Evolutionary conservation across 306 rosid species (phyloP), one percentile per base, ranked within the genome.

Genomic region (Canavalia gladiata): DNA sequence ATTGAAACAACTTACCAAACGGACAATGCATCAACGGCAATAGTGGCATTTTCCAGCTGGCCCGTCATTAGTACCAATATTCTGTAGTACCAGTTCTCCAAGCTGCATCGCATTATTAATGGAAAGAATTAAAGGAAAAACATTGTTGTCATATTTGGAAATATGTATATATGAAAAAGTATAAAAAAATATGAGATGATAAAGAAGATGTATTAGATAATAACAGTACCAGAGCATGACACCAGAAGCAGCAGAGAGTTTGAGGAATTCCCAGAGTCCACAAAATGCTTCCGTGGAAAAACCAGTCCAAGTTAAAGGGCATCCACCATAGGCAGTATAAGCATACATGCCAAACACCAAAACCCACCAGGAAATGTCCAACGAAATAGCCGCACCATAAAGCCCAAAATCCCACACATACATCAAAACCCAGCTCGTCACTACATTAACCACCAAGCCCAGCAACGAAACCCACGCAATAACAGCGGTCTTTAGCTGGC

Each of bases 31-130:
- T 92, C 98, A 2, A 94, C 89, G 3, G 92, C 95, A 6, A 90
- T 8, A 0, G 95, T 90, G 2, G 92, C 95, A 86, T 94, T 72
- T 62, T 85, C 79, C 65, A 94, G 60, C 73, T 83, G 51, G 0
- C 98, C 98, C 1, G 98, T 92, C 92, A 94, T 88, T 31, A 92
- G 56, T 42, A 90, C 71, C 42, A 94, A 69, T 63, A 92, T 92
- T 39, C 90, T 79, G 33, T 90, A 90, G 57, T 94, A 94, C 97
- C 97, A 92, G 80, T 84, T 92, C 89, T 90, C 97, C 57, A 90
- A 79, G 72, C 94, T 93, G 87, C 83, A 70, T 18, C 29, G 9
- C 25, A 18, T 18, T 18, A 18, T 18, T 18, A 18, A 18, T 18
- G 25, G 25, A 18, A 18, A 18, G 25, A 18, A 18, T 18, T 18